phyloP scores from a whole-genome alignment of 192 early-diverging fungal species.

The Diversispora epigaea region DNA sequence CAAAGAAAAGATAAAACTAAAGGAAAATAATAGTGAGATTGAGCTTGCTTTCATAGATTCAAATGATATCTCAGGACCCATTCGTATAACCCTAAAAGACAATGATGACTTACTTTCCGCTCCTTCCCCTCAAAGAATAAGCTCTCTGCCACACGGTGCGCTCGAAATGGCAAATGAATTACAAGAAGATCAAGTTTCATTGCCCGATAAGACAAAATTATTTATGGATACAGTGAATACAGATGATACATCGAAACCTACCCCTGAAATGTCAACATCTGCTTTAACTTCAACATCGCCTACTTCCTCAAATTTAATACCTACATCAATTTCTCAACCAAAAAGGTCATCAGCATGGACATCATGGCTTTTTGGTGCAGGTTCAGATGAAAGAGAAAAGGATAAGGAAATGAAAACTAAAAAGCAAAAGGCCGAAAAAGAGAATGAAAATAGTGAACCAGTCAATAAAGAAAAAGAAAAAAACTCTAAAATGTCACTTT shows the following conservation, averaged over 20 bases:
- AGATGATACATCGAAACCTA: background rate
- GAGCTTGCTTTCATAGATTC: constrained; percentile 17
- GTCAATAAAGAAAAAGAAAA: constrained; percentile 11
- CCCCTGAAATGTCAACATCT: background rate
- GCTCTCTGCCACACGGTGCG: background rate
- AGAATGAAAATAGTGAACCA: background rate
- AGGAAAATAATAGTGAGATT: constrained; percentile 6
- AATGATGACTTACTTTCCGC: background rate
- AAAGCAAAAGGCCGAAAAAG: constrained; percentile 10
- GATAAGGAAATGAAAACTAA: constrained; percentile 5
- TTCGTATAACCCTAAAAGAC: constrained; percentile 27
- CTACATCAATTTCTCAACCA: background rate
- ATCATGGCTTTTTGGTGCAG: background rate
- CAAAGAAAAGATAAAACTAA: background rate
- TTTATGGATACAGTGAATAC: background rate
- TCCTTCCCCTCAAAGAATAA: background rate
- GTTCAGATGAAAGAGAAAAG: background rate
- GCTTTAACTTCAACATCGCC: background rate
- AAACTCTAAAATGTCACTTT: constrained; percentile 16
- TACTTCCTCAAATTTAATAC: background rate
- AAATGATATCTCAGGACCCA: constrained; percentile 8
- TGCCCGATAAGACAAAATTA: constrained; percentile 2
- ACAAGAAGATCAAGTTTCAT: background rate
- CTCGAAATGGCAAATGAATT: background rate
- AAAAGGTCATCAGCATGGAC: background rate